These are phyloP conservation scores for Trametopsis cervina DNA, from an alignment of 768 basidiomycete species.

Conservation along the genomic window DNA sequence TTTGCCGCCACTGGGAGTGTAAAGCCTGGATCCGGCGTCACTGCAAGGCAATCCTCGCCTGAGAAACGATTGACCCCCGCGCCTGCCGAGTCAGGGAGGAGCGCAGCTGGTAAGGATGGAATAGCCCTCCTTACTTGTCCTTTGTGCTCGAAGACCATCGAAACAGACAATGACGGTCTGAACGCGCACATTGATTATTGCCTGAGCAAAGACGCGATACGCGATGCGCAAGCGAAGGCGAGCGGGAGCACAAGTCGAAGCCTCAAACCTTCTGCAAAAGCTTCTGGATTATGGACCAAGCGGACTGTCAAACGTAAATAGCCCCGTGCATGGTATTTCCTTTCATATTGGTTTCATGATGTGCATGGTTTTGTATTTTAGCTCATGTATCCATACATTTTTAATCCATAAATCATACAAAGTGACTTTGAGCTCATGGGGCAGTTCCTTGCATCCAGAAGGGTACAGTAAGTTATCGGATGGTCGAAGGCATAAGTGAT, in stretches of 20 bases:
- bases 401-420: too few relatives aligned
- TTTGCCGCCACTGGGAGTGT: neutral
- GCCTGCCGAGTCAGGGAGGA: neutral
- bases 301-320: neutral
- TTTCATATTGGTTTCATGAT: too few relatives aligned
- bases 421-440: too few relatives aligned
- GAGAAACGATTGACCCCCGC: neutral
- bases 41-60: neutral
- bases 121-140: conserved; percentile 48
- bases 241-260: neutral
- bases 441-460: too few relatives aligned
- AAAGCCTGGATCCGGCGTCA: neutral
- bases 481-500: too few relatives aligned
- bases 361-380: too few relatives aligned
- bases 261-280: neutral
- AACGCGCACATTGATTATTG: conserved; percentile 92
- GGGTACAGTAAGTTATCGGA: too few relatives aligned
- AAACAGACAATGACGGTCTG: conserved; percentile 67
- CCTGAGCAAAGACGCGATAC: conserved; percentile 70
- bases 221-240: conserved; percentile 48
- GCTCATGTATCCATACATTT: too few relatives aligned
- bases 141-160: conserved; percentile 54
- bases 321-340: too few relatives aligned
- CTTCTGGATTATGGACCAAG: neutral
- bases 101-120: neutral